Evolutionary conservation across 768 basidiomycete genomes (phyloP).

Genomic region (Agrocybe pediades): DNA sequence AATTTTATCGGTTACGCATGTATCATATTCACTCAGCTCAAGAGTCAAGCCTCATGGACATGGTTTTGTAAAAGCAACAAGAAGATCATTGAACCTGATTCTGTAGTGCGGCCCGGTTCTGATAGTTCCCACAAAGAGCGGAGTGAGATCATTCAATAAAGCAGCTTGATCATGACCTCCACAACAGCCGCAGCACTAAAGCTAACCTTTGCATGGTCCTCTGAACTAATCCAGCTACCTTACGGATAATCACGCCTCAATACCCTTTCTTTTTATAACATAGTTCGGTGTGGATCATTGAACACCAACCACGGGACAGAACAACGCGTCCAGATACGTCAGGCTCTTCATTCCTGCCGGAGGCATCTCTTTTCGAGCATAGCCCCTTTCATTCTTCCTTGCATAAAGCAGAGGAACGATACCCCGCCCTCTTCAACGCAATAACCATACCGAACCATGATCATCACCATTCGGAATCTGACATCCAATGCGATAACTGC

Average conservation of each 20-base stretch:
- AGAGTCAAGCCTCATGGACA: too few relatives aligned
- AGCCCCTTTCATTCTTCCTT: neutral
- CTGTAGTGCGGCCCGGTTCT: too few relatives aligned
- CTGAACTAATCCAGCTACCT: neutral
- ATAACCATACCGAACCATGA: slow-evolving; percentile 13
- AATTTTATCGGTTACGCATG: too few relatives aligned
- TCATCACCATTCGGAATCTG: slow-evolving; percentile 29
- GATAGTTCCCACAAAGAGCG: neutral
- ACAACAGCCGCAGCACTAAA: too few relatives aligned
- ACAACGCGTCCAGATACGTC: slow-evolving; percentile 1
- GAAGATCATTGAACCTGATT: too few relatives aligned
- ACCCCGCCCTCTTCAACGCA: neutral
- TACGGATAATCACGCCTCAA: too few relatives aligned
- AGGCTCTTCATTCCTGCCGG: neutral
- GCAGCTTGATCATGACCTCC: neutral
- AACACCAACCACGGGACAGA: neutral
- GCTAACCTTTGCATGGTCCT: neutral
- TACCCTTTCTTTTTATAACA: neutral
- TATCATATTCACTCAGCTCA: too few relatives aligned
- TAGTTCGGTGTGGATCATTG: neutral
- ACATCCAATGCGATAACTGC: slow-evolving; percentile 24
- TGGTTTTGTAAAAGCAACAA: too few relatives aligned
- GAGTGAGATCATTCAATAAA: neutral
- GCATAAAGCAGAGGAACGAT: neutral
- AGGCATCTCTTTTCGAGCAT: neutral